Evolutionary conservation across 371 early-diverging fungal genomes (phyloP), one percentile per base, ranked within the genome.

Genomic region (Mucor indicus): DNA sequence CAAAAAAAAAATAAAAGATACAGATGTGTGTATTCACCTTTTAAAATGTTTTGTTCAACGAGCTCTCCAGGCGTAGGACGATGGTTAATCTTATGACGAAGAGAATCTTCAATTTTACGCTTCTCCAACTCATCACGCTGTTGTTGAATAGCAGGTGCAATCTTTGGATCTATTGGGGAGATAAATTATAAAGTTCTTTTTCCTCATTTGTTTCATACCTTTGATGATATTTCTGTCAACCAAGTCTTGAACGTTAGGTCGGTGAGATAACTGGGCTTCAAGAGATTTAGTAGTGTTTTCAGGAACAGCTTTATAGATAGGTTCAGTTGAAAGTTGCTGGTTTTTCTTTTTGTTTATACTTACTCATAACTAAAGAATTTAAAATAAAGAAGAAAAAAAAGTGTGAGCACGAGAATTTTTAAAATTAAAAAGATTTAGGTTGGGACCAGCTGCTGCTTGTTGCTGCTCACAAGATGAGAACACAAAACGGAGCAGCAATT

Each of bases 61-160:
- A 94, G 76, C 48, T 89, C 77, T 2, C 79, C 78, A 10, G 73
- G 69, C 9, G 81, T 57, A 8, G 93, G 92, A 16, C 93, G 83
- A 43, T 78, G 69, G 43, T 85, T 80, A 33, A 93, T 74, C 55
- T 88, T 89, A 60, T 73, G 67, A 16, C 80, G 85, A 30, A 93
- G 75, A 1, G 69, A 51, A 39, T 90, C 83, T 53, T 85, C 83
- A 16, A 89, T 68, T 38, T 77, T 75, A 22, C 75, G 75, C 46
- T 86, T 78, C 48, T 75, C 63, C 23, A 90, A 64, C 33, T 82
- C 85, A 9, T 60, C 53, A 23, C 65, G 56, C n/a, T 68, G 52
- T 41, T 62, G 62, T 56, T 81, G 77, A 25, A 80, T 57, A 20
- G 68, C 69, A 15, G 82, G 81, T n/a, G 80, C 76, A 16, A 81